Base-by-base conservation (phyloP, 2,329 filamentous ascomycete genomes). In the Penicillium sp. region DNA sequence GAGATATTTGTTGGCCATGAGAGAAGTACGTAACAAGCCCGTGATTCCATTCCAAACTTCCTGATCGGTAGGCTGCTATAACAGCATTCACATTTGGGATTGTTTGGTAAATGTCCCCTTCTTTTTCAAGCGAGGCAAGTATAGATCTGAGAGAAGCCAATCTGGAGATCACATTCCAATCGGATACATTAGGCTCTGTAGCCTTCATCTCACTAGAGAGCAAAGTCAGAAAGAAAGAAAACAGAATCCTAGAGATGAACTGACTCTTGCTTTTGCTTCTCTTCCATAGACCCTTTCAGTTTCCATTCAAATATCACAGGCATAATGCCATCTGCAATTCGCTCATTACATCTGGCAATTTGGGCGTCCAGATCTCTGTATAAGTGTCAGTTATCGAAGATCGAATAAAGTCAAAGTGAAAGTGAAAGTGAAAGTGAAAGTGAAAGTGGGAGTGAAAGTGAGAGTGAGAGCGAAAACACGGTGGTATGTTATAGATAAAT, bases 11-110 rank as follows among this genome's bases (percentile, higher is more conserved):
- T 2, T 14, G 26, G 7, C 51, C 51, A n/a, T 54, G 6, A 30
- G 46, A 46, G 32, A 46, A 54, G 44, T 54, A 54, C 3, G 45
- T 54, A 10, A 54, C 46, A 8, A 54, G 51, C 7, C 51, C 51
- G 6, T 26, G 13, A 14, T 39, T n/a, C 46, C 51, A 54, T 7
- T 34, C 39, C 13, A 49, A n/a, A 39, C 9, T 34, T 14, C 27
- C 11, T 14, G 51, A 26, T 40, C 40, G 16, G n/a, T 54, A 49
- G 16, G 51, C 51, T n/a, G 8, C 11, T 11, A 49, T 49, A n/a
- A 54, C 4, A 3, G 39, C 39, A 8, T 7, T 18, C 1, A 49
- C 32, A 11, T 30, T 49, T 7, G 30, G 3, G 5, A 23, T 4
- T 7, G 32, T 4, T 1, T 30, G 14, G 23, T 14, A 19, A 1